Evolutionary conservation across 1,139 yeast species (phyloP).

Genomic region (Blastobotrys elegans): DNA sequence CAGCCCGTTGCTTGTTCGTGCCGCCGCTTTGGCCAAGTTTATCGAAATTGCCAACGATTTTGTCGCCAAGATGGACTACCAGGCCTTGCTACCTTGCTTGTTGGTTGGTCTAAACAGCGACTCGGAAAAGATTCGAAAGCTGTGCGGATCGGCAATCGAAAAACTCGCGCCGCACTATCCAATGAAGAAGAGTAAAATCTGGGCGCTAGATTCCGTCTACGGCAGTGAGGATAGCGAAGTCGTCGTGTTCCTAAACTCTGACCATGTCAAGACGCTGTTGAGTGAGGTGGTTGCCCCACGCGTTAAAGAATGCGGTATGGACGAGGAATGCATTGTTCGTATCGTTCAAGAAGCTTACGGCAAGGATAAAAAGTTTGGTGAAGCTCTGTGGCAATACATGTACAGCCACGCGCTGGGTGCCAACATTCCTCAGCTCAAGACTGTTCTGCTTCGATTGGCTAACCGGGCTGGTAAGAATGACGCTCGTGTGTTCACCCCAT

Average conservation of each 20-base stretch:
- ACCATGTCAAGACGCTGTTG: constrained; percentile 52
- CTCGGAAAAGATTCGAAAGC: constrained; percentile 36
- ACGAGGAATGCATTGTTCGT: constrained; percentile 40
- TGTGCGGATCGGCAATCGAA: constrained; percentile 40
- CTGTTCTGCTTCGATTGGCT: constrained; percentile 38
- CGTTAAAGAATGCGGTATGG: constrained; percentile 42
- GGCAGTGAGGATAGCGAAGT: constrained; percentile 46
- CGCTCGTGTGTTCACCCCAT: constrained; percentile 23
- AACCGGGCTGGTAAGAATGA: constrained; percentile 37
- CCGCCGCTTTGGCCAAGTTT: constrained; percentile 27
- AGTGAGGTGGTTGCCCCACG: constrained; percentile 38
- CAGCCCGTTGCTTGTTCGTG: constrained; percentile 30
- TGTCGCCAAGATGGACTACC: constrained; percentile 28
- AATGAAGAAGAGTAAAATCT: constrained; percentile 38
- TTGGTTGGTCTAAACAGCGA: constrained; percentile 29
- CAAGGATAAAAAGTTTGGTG: constrained; percentile 20
- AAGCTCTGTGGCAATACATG: constrained; percentile 41
- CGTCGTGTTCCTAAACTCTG: constrained; percentile 52
- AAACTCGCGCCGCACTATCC: constrained; percentile 33
- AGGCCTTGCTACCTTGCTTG: constrained; percentile 32
- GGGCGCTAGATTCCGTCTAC: constrained; percentile 40
- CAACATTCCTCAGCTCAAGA: constrained; percentile 44
- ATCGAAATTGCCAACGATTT: constrained; percentile 17
- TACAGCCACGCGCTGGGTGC: constrained; percentile 46
- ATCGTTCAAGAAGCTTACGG: constrained; percentile 30